Conservation (phyloP, 108 stramenopile species). For the Discostella stelligeroides region DNA sequence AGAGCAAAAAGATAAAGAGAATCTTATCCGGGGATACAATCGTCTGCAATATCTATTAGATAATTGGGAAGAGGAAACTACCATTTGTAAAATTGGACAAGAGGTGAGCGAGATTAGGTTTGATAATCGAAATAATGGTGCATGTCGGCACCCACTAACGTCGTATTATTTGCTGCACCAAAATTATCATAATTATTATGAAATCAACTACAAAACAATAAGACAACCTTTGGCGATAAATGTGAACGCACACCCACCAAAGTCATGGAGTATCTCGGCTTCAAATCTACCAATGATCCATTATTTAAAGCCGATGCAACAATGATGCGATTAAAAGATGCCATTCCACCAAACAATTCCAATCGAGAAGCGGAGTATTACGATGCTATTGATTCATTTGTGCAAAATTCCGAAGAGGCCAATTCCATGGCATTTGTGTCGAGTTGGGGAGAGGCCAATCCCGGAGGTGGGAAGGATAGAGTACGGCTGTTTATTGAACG, state of each 20-base stretch:
- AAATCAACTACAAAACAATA: not conserved
- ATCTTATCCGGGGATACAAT: constrained; percentile 71
- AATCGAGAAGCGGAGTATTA: constrained; percentile 57
- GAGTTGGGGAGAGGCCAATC: constrained; percentile 89
- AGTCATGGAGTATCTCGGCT: constrained; percentile 86
- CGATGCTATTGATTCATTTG: constrained; percentile 69
- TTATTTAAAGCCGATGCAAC: constrained; percentile 79
- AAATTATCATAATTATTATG: no score
- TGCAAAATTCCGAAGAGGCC: constrained; percentile 67
- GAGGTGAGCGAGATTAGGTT: constrained; percentile 17
- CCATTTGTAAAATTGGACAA: constrained; percentile 64
- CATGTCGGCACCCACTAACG: no score
- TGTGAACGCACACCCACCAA: constrained; percentile 82
- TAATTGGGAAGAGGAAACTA: constrained; percentile 86
- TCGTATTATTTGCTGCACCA: not conserved
- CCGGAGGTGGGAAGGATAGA: constrained; percentile 83
- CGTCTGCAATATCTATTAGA: constrained; percentile 75
- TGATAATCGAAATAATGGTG: no score
- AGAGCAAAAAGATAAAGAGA: constrained; percentile 66
- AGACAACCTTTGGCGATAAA: constrained; percentile 49
- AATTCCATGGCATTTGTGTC: constrained; percentile 79
- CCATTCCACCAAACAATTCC: constrained; percentile 47
- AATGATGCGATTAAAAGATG: constrained; percentile 57
- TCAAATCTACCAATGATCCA: constrained; percentile 71
- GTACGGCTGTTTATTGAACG: constrained; percentile 83